These are phyloP conservation scores for Aureobasidium sp. DNA, from an alignment of 2,329 filamentous ascomycete species.

Conservation along the genomic window DNA sequence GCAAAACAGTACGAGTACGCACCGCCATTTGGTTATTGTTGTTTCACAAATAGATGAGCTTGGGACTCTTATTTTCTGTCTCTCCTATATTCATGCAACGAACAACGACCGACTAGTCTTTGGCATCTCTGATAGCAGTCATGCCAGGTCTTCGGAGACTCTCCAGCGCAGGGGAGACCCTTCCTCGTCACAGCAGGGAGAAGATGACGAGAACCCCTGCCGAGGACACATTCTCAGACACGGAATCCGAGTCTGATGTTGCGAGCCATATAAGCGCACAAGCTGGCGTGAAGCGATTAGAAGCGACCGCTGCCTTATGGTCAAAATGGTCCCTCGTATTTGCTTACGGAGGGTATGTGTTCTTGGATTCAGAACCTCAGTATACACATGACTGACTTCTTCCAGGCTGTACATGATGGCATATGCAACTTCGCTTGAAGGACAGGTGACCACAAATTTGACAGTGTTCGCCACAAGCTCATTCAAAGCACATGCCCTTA, in stretches of 20 bases:
- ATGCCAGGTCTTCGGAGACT: constrained; percentile 16
- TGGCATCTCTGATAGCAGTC: constrained; percentile 14
- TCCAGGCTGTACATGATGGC: constrained; percentile 48
- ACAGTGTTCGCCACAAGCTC: constrained; percentile 59
- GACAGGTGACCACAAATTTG: constrained; percentile 55
- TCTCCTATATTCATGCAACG: not conserved
- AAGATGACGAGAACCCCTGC: not conserved
- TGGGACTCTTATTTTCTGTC: not conserved
- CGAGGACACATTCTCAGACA: not conserved
- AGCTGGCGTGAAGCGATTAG: constrained; percentile 43
- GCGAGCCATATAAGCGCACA: constrained; percentile 29
- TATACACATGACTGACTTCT: not conserved
- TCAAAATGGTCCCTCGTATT: constrained; percentile 40
- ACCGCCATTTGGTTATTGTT: constrained; percentile 12
- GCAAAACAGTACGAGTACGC: constrained; percentile 13
- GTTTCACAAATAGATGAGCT: not conserved
- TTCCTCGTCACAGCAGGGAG: constrained; percentile 7
- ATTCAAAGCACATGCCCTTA: constrained; percentile 57
- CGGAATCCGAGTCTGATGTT: constrained; percentile 12
- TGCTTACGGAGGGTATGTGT: constrained; percentile 38
- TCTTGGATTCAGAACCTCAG: too few species aligned
- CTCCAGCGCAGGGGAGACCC: constrained; percentile 12
- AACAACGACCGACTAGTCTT: not conserved
- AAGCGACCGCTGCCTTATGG: constrained; percentile 45
- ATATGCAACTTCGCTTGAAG: constrained; percentile 60